phyloP scores from a whole-genome alignment of 2,329 filamentous ascomycete species.

The Fusarium sp. region DNA sequence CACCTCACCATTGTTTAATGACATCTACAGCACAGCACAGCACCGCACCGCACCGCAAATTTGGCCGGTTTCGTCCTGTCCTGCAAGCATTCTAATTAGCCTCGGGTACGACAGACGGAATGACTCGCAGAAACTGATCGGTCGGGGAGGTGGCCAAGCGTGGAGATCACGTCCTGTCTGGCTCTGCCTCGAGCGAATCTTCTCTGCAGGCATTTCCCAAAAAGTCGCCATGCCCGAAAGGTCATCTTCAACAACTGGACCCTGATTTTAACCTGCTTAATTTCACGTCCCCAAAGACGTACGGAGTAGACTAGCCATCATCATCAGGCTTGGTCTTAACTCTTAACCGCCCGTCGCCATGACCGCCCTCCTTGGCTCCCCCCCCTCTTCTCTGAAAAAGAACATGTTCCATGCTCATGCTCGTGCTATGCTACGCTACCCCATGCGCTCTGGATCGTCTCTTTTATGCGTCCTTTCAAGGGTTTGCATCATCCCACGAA shows the following conservation, averaged over 20 bases:
- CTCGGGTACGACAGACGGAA: slow-evolving; percentile 33
- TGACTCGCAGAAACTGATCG: slow-evolving; percentile 35
- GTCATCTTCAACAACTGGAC: slow-evolving; percentile 23
- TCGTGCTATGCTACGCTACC: slow-evolving; percentile 27
- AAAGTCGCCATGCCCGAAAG: slow-evolving; percentile 26
- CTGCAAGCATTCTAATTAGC: slow-evolving; percentile 24
- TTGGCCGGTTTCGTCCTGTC: slow-evolving; percentile 7
- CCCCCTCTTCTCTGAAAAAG: slow-evolving; percentile 23
- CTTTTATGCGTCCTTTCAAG: slow-evolving; percentile 37
- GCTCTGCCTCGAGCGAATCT: slow-evolving; percentile 5
- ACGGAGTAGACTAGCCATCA: too few species aligned
- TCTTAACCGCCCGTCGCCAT: slow-evolving; percentile 26
- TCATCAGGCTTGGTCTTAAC: background rate
- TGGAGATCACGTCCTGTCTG: slow-evolving; percentile 30
- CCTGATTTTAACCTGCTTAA: slow-evolving; percentile 37
- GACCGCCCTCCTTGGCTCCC: slow-evolving; percentile 9
- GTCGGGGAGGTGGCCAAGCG: slow-evolving; percentile 27
- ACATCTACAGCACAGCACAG: too few species aligned
- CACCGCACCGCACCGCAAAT: background rate
- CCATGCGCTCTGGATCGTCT: slow-evolving; percentile 36
- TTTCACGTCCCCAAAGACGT: slow-evolving; percentile 19
- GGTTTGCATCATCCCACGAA: slow-evolving; percentile 42
- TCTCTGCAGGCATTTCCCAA: slow-evolving; percentile 31
- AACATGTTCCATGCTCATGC: slow-evolving; percentile 11
- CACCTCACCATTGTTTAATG: slow-evolving; percentile 17